phyloP scores from a whole-genome alignment of 805 yeast species.

The Sugiyamaella smithiae region DNA sequence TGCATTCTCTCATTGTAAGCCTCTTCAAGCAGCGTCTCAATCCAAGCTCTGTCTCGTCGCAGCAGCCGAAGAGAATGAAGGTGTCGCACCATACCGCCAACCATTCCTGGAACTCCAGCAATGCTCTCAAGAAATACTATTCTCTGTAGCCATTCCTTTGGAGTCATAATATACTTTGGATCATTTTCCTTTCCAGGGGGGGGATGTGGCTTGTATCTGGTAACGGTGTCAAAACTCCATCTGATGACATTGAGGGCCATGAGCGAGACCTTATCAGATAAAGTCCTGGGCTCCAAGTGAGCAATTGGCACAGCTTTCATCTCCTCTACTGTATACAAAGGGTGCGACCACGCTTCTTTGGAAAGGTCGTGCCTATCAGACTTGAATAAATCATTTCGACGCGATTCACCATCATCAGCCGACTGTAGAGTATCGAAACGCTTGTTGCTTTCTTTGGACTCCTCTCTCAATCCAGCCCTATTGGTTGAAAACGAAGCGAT shows the following conservation, averaged over 20 bases:
- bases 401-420: neutral
- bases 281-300: conserved; percentile 49
- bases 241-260: conserved; percentile 46
- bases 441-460: neutral
- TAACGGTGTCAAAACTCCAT: conserved; percentile 53
- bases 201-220: conserved; percentile 61
- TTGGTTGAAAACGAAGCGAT: too few relatives aligned
- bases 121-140: conserved; percentile 64
- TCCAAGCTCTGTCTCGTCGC: conserved; percentile 69
- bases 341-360: conserved; percentile 42
- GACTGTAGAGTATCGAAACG: neutral
- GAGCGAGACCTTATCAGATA: conserved; percentile 54
- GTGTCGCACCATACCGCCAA: conserved; percentile 69
- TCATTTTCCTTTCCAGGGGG: conserved; percentile 36
- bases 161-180: conserved; percentile 51
- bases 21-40: conserved; percentile 69
- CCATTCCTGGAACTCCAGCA: conserved; percentile 82
- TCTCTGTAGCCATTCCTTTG: conserved; percentile 58
- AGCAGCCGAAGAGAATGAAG: conserved; percentile 60
- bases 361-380: conserved; percentile 21
- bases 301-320: conserved; percentile 45
- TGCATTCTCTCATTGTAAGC: conserved; percentile 81
- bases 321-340: conserved; percentile 37
- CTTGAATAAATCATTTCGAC: conserved; percentile 14
- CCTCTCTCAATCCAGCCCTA: too few relatives aligned